These are phyloP conservation scores for Boletus huronensis DNA, from an alignment of 768 basidiomycete species.

Conservation along the genomic window DNA sequence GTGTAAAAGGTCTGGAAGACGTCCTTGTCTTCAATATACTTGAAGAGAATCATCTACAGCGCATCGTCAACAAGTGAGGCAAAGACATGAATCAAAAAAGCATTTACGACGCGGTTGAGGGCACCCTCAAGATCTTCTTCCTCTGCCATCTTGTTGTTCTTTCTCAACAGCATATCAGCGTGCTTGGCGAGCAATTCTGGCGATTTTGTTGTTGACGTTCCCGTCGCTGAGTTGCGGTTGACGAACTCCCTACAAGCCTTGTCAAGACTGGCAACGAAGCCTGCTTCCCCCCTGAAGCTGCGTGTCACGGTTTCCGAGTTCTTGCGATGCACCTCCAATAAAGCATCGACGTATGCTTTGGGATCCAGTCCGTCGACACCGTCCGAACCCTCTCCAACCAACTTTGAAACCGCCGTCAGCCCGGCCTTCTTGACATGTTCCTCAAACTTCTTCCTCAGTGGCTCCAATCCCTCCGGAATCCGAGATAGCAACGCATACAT, in stretches of 20 bases:
- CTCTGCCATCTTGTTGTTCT: constrained; percentile 94
- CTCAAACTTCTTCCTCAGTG: constrained; percentile 88
- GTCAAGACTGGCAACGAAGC: constrained; percentile 91
- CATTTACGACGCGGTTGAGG: constrained; percentile 80
- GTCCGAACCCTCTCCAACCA: constrained; percentile 52
- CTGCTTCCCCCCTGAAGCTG: constrained; percentile 89
- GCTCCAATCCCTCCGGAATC: constrained; percentile 87
- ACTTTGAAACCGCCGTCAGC: constrained; percentile 71
- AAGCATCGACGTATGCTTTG: constrained; percentile 89
- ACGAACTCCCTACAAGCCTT: constrained; percentile 95
- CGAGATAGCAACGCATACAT: constrained; percentile 94
- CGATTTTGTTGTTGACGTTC: constrained; percentile 77
- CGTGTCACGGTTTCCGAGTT: constrained; percentile 84
- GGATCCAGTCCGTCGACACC: constrained; percentile 72
- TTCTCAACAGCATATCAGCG: constrained; percentile 82
- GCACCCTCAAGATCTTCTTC: constrained; percentile 88
- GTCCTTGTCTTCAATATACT: constrained; percentile 98
- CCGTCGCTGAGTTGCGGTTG: constrained; percentile 89
- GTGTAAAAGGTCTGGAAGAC: constrained; percentile 98
- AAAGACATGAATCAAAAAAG: background rate
- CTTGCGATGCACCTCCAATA: constrained; percentile 89
- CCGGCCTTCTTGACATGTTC: constrained; percentile 94
- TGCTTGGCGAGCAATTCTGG: constrained; percentile 93
- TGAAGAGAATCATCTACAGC: constrained; percentile 90
- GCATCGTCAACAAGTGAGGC: constrained; percentile 3